Percentiles rank a stretch among this genome's conserved stretches.
Conservation (phyloP, 164 flowering plant genomes). For the Magnolia changhungtana region DNA sequence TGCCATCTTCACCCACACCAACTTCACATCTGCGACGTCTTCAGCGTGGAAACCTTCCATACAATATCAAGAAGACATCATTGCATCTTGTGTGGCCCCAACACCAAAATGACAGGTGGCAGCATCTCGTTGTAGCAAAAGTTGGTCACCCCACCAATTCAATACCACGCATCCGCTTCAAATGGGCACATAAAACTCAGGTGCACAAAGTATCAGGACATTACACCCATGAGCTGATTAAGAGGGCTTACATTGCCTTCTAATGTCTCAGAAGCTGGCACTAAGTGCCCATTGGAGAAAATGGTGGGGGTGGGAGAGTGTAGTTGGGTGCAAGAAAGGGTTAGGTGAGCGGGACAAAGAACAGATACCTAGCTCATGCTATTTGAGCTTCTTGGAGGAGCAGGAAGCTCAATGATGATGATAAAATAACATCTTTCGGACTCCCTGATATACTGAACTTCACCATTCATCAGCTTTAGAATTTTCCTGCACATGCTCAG, state of each 20-base stretch:
- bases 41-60: not conserved
- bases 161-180: not conserved
- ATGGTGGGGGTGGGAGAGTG: not conserved
- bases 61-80: not conserved
- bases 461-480: slow-evolving; percentile 74
- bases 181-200: not conserved
- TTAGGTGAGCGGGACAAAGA: not conserved
- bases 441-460: slow-evolving; percentile 80
- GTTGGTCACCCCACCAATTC: not conserved
- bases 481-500: slow-evolving; percentile 80
- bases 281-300: not conserved
- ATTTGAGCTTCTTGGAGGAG: slow-evolving; percentile 26
- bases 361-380: slow-evolving; percentile 20
- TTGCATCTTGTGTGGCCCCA: not conserved
- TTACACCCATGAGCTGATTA: not conserved
- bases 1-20: not conserved
- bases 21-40: not conserved
- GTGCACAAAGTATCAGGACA: not conserved
- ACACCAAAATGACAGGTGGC: not conserved
- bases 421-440: slow-evolving; percentile 70
- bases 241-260: not conserved
- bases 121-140: not conserved
- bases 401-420: slow-evolving; percentile 53
- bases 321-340: not conserved
- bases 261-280: not conserved